Evolutionary conservation across 2,329 filamentous ascomycete genomes (phyloP).

Genomic region (Aspergillus eucalypticola): DNA sequence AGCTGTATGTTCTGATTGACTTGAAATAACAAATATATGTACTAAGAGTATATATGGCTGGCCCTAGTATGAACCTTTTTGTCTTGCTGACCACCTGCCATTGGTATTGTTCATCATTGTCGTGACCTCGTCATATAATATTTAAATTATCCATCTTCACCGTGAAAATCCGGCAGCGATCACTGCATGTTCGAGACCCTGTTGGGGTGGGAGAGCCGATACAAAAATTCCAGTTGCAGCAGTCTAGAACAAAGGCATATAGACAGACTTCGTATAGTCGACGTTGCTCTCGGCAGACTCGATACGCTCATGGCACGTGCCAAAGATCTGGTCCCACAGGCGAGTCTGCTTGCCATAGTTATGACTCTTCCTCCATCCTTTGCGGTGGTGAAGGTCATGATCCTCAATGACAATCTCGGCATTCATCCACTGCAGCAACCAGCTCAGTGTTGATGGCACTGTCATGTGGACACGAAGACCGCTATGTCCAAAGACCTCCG

Average conservation of each 20-base stretch:
- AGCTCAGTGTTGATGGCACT: constrained; percentile 11
- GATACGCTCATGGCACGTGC: constrained; percentile 16
- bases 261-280: constrained; percentile 16
- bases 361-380: constrained; percentile 19
- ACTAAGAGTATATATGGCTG: too few species aligned
- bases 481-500: constrained; percentile 19
- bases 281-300: constrained; percentile 15
- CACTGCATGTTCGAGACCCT: too few species aligned
- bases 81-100: too few species aligned
- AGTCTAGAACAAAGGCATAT: constrained; percentile 12
- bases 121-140: too few species aligned
- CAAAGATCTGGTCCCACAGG: constrained; percentile 22
- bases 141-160: too few species aligned
- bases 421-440: constrained; percentile 13
- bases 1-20: too few species aligned
- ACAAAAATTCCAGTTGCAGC: too few species aligned
- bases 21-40: too few species aligned
- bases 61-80: too few species aligned
- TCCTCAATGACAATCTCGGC: constrained; percentile 21
- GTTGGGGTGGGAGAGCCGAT: too few species aligned
- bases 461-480: constrained; percentile 17
- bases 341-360: constrained; percentile 24
- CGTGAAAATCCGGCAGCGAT: too few species aligned
- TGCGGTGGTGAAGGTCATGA: constrained; percentile 21
- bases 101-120: too few species aligned